These are phyloP conservation scores for Entophlyctis luteolus DNA, from an alignment of 192 early-diverging fungal genomes.

Conservation along the genomic window DNA sequence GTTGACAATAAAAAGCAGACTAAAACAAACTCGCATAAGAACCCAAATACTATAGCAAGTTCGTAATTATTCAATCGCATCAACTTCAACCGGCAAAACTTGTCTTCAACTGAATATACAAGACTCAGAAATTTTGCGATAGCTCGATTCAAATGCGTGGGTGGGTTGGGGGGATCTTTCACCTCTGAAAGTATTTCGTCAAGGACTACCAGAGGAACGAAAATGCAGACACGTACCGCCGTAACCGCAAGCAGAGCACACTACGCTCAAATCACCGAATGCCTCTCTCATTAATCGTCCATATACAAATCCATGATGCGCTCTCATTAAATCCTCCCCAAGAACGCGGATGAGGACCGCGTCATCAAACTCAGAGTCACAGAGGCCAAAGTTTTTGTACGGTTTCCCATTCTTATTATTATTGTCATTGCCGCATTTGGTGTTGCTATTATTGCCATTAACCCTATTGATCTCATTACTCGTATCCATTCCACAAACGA, in stretches of 20 bases:
- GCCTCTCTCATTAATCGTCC: too few relatives aligned
- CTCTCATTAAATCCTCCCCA: too few relatives aligned
- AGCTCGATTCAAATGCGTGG: neutral
- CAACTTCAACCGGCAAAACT: neutral
- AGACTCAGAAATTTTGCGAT: neutral
- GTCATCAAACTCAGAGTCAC: too few relatives aligned
- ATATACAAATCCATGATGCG: too few relatives aligned
- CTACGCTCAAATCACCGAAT: too few relatives aligned
- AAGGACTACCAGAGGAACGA: neutral
- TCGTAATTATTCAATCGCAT: conserved; percentile 7
- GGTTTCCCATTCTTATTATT: too few relatives aligned
- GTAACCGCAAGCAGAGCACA: too few relatives aligned
- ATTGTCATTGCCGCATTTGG: neutral
- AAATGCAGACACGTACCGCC: neutral
- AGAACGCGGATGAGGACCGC: too few relatives aligned
- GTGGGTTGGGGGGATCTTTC: neutral
- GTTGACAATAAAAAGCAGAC: neutral
- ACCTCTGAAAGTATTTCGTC: neutral
- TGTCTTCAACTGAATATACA: neutral
- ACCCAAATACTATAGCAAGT: neutral
- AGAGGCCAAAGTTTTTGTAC: too few relatives aligned
- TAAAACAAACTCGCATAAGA: conserved; percentile 6
- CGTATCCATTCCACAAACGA: neutral
- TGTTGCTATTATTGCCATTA: neutral
- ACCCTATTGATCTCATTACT: neutral